Evolutionary conservation across 768 basidiomycete species (phyloP), one percentile per base, ranked within the genome.

Genomic region (Agaricus subrufescens): DNA sequence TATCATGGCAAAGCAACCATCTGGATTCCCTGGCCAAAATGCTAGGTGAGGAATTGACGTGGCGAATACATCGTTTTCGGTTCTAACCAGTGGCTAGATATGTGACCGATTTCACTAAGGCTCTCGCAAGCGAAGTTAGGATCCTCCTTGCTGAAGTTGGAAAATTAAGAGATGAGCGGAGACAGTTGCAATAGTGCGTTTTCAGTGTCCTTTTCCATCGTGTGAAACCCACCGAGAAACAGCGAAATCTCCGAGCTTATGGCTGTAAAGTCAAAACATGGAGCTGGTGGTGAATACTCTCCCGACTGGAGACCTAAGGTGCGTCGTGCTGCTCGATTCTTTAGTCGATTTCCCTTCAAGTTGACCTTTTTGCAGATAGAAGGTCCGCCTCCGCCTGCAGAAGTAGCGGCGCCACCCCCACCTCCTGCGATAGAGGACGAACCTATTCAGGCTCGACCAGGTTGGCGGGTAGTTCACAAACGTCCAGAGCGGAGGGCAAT

Each of bases 221-320:
- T 30, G 8, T 12, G 15, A 30, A 14, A 46, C 29, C n/a, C 15
- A 42, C 19, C 40, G 3, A 14, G 14, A 42, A 15, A 6, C 15
- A 92, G 91, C 60, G 91, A 94, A 69, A 90, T 94, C 60, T 85
- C 90, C 26, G 88, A 89, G 67, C 75, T 93, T 57, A 87, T 93
- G 87, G 80, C 82, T 49, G 76, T 91, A 49, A 89, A 90, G 67
- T 84, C 89, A 19, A 92, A 93, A 68, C 86, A 90, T 66, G 86
- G 89, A 19, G 79, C 85, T 1, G 89, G 86, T 38, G 90, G 89
- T 25, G 88, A 91, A 61, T 92, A 85, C 65, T 75, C 83, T 25
- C 84, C 87, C 15, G 84, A 86, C 53, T 93, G 90, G 91, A 72
- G 73, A 46, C 85, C 84, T 23, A 76, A 77, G 62, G 87, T 85